Evolutionary conservation across 1,284 basidiomycete genomes (phyloP), one percentile per base, ranked within the genome.

Genomic region (Apiotrichum laibachii): DNA sequence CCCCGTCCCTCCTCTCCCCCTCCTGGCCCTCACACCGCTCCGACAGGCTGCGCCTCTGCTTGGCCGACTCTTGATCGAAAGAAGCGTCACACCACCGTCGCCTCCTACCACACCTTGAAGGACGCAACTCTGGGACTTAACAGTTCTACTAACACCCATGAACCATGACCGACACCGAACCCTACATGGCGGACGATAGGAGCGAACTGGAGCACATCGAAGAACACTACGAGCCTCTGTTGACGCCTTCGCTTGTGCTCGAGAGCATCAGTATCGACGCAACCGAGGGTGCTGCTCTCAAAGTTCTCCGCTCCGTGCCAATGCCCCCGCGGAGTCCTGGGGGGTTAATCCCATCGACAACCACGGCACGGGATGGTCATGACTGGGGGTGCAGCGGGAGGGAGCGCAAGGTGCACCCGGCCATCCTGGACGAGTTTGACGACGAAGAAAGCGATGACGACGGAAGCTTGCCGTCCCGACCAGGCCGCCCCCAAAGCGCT

Each of bases 221-320:
- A 8, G 19, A 26, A 3, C 5, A 48, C n/a, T 33, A 49, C 33
- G 47, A 33, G 33, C 34, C 37, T 35, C 37, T n/a, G 35, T 35
- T 50, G 35, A 50, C 49, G 19, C 49, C 49, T 10, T 16, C 49
- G 49, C 18, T 16, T n/a, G 49, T 50, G 35, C 49, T 50, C 49
- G 35, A 50, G 49, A 40, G 35, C 21, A 21, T 50, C 12, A 21
- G n/a, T 19, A 18, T 16, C 19, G 49, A 50, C 18, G 5, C 35
- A 1, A n/a, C n/a, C 18, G 35, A 39, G 43, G 19, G n/a, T 7
- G 43, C 18, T 21, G 35, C 49, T 13, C 22, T 50, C 35, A 9
- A 21, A 7, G 49, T 50, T 13, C 37, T 50, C 16, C 49, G 49
- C 5, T n/a, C 49, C 11, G 18, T 50, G 5, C 13, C 37, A 5